Evolutionary conservation across 805 yeast genomes (phyloP).

Genomic region (Schizosaccharomyces octosporus): DNA sequence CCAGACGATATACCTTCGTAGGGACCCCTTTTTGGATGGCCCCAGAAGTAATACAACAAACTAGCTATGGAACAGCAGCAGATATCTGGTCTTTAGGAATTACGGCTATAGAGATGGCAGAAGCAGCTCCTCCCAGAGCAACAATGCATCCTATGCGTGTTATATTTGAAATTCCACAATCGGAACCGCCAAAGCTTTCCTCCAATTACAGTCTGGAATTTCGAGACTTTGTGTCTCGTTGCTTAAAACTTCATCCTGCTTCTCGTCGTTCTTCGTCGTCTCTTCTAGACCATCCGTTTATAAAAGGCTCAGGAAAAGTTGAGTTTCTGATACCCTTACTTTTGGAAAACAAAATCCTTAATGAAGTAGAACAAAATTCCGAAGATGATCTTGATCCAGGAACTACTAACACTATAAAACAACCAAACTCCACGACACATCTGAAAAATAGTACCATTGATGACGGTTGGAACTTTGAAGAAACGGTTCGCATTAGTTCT

Average conservation of each 20-base stretch:
- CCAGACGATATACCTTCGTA: constrained; percentile 23
- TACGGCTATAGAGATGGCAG: constrained; percentile 47
- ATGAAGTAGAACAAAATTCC: not conserved
- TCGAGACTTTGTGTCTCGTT: constrained; percentile 40
- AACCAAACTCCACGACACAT: not conserved
- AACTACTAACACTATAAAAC: not conserved
- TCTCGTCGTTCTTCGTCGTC: constrained; percentile 39
- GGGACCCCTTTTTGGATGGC: constrained; percentile 85
- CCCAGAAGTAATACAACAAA: constrained; percentile 88
- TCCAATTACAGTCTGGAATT: constrained; percentile 24
- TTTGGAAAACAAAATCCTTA: not conserved
- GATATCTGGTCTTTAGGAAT: constrained; percentile 67
- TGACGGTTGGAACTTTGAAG: not conserved
- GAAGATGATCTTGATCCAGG: too few relatives aligned
- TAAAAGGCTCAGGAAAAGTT: constrained; percentile 18
- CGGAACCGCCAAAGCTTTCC: constrained; percentile 21
- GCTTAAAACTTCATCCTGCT: constrained; percentile 47
- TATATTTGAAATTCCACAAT: constrained; percentile 25
- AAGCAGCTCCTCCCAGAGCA: constrained; percentile 46
- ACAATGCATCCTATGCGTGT: constrained; percentile 33
- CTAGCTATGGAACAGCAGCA: constrained; percentile 41
- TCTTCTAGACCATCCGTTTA: constrained; percentile 40
- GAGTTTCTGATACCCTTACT: not conserved
- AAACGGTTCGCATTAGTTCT: too few relatives aligned
- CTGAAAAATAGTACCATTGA: not conserved